Evolutionary conservation across 164 flowering plant genomes (phyloP), one percentile per base, ranked within the genome.

Genomic region (Buxus sempervirens): DNA sequence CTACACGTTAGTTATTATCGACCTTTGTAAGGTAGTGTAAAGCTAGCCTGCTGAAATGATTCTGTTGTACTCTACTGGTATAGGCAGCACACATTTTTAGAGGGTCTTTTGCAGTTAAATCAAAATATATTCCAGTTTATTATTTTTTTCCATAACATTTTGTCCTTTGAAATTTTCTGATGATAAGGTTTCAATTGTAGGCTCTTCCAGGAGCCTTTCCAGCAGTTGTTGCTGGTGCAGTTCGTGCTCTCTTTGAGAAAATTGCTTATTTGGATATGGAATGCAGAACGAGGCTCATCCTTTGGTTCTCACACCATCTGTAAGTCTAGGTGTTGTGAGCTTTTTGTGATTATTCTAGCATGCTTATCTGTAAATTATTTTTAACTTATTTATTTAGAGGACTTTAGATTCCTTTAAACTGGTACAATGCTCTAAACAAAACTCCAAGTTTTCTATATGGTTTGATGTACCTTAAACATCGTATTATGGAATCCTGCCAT

Each of bases 171-270:
- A 32, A 32, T 32, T 32, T 32, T 32, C 38, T 32, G 38, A 32
- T 32, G 38, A 32, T 22, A 20, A 13, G 32, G 53, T 63, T 63
- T 45, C 22, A 56, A 63, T 65, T 48, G 54, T 80, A 95, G 99
- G 97, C 99, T 79, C 98, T 96, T 82, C 99, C 99, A 67, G 99
- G 99, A 60, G 99, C 99, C 42, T 96, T 96, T 74, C 99, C 99
- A 62, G 88, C 90, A 69, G 99, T 96, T 68, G 86, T 93, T 58
- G 98, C 98, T 68, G 98, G 93, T 66, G 98, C 97, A 21, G 99
- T 93, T 26, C 97, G 99, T 69, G 89, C 96, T 64, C 93, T 96
- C 48, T 96, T 96, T 81, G 99, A 93, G 70, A 91, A 78, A 78
- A 90, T 96, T 65, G 88, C 86, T 66, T 96, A 93, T 69, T 67